A percentile compares a stretch with the other conserved stretches of the same genome.
Evolutionary conservation across 1,284 basidiomycete species (phyloP).

Genomic region (Fomitopsis pinicola): DNA sequence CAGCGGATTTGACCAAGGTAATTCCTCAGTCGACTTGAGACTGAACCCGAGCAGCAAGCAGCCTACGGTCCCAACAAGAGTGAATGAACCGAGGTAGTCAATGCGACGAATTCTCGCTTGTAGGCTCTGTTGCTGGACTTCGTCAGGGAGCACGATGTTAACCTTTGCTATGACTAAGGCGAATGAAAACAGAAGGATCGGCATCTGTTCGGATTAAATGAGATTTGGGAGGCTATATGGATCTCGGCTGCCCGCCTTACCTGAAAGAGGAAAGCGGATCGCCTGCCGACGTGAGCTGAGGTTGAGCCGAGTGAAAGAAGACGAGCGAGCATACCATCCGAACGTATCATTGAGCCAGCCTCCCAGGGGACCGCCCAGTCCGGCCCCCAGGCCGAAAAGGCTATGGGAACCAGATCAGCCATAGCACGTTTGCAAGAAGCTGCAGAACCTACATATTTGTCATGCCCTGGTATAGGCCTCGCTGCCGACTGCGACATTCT

Average conservation of each 20-base stretch:
- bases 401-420: slow-evolving; percentile 32
- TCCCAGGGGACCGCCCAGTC: slow-evolving; percentile 86
- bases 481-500: slow-evolving; percentile 56
- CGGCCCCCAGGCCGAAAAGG: slow-evolving; percentile 72
- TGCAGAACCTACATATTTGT: slow-evolving; percentile 65
- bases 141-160: slow-evolving; percentile 58
- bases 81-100: slow-evolving; percentile 79
- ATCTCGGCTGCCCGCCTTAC: slow-evolving; percentile 27
- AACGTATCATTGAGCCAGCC: slow-evolving; percentile 82
- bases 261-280: slow-evolving; percentile 66
- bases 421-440: slow-evolving; percentile 5
- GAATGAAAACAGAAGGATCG: slow-evolving; percentile 68
- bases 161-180: slow-evolving; percentile 71
- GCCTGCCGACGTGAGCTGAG: slow-evolving; percentile 38
- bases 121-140: slow-evolving; percentile 53
- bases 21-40: slow-evolving; percentile 76
- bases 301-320: slow-evolving; percentile 1
- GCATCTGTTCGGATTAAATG: slow-evolving; percentile 46
- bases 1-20: slow-evolving; percentile 70
- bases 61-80: slow-evolving; percentile 73
- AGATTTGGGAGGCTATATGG: not conserved
- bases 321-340: slow-evolving; percentile 62
- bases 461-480: slow-evolving; percentile 87
- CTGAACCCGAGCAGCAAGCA: slow-evolving; percentile 74
- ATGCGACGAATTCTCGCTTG: slow-evolving; percentile 71